phyloP scores from a whole-genome alignment of 2,329 filamentous ascomycete genomes.

The Clarireedia paspali region DNA sequence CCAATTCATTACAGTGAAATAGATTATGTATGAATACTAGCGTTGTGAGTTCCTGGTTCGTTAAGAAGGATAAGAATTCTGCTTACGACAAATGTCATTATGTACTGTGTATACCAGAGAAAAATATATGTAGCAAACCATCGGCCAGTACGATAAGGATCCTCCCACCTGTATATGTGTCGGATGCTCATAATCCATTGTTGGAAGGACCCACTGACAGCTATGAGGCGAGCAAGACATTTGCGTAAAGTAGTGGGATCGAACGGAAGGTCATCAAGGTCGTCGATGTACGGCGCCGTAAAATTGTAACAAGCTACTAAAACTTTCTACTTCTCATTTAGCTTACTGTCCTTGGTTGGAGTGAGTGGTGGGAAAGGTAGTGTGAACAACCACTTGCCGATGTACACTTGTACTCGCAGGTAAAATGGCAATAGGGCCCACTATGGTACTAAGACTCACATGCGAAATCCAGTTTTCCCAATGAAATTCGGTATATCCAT shows the following conservation, averaged over 20 bases:
- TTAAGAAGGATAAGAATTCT: not conserved
- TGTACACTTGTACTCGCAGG: no score
- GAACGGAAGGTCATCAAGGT: constrained; percentile 19
- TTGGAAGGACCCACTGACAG: constrained; percentile 32
- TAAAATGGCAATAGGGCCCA: no score
- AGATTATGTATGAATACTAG: constrained; percentile 18
- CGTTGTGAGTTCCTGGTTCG: constrained; percentile 6
- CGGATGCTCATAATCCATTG: constrained; percentile 29
- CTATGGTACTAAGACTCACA: constrained; percentile 6
- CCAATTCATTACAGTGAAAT: constrained; percentile 15
- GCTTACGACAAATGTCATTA: constrained; percentile 20
- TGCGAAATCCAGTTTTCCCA: constrained; percentile 29
- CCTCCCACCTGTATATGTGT: constrained; percentile 32
- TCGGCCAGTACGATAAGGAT: constrained; percentile 25
- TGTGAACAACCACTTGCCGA: no score
- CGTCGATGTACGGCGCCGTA: constrained; percentile 31
- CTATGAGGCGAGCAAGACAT: constrained; percentile 31
- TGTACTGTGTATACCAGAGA: constrained; percentile 18
- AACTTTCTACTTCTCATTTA: constrained; percentile 23
- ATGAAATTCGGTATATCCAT: constrained; percentile 22
- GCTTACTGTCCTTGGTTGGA: not conserved
- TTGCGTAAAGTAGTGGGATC: constrained; percentile 24
- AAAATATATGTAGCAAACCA: constrained; percentile 23
- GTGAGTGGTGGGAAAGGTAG: no score
- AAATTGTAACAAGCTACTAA: constrained; percentile 28